Conservation (phyloP, 2,329 filamentous ascomycete genomes). For the Alternaria gansuensis region DNA sequence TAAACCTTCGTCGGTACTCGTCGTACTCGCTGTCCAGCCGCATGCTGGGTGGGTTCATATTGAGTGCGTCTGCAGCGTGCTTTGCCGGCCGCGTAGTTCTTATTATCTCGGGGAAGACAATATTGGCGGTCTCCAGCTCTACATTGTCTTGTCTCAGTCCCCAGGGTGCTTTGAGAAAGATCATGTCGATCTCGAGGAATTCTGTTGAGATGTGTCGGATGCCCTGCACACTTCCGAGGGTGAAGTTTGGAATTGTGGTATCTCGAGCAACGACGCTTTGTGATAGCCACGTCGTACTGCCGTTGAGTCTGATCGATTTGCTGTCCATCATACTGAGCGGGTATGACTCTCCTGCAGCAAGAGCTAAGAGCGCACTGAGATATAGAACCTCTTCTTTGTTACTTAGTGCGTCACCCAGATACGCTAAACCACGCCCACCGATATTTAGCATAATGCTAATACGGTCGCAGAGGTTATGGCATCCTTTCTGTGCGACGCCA, state of each 20-base stretch:
- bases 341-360: slow-evolving; percentile 25
- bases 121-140: not conserved
- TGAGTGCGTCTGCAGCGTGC: not conserved
- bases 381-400: slow-evolving; percentile 23
- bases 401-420: slow-evolving; percentile 8
- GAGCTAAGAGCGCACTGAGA: slow-evolving; percentile 18
- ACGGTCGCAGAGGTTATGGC: slow-evolving; percentile 19
- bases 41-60: not conserved
- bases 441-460: slow-evolving; percentile 31
- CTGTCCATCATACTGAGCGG: slow-evolving; percentile 23
- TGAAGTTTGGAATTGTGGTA: slow-evolving; percentile 19
- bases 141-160: not conserved
- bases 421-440: slow-evolving; percentile 25
- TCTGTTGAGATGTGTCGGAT: slow-evolving; percentile 21
- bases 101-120: slow-evolving; percentile 6
- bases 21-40: slow-evolving; percentile 10
- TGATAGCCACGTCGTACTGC: slow-evolving; percentile 20
- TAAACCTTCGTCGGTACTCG: slow-evolving; percentile 19
- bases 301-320: slow-evolving; percentile 1
- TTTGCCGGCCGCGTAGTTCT: not conserved
- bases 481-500: slow-evolving; percentile 19
- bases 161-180: slow-evolving; percentile 18
- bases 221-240: slow-evolving; percentile 3
- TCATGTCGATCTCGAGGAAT: slow-evolving; percentile 22
- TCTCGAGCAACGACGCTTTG: slow-evolving; percentile 1